Percentiles rank a stretch among this genome's conserved stretches.
These are phyloP conservation scores for Exophiala aquamarina DNA, from an alignment of 2,329 filamentous ascomycete genomes.

Conservation along the genomic window DNA sequence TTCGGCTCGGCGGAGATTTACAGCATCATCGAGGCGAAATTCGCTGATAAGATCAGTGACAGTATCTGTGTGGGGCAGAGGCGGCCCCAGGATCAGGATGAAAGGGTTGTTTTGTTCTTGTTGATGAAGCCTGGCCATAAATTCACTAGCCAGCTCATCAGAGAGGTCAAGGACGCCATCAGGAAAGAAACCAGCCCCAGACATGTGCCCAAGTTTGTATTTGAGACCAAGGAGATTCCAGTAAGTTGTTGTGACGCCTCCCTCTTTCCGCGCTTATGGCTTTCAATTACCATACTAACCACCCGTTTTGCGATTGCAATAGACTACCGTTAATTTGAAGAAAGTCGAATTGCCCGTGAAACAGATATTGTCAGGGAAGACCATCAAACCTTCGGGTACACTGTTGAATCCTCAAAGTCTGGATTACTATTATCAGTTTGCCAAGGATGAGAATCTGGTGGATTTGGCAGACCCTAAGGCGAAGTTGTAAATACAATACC, in stretches of 20 bases:
- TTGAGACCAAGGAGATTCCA: conserved; percentile 78
- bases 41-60: conserved; percentile 64
- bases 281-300: not conserved
- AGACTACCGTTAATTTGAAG: conserved; percentile 81
- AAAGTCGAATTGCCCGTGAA: conserved; percentile 85
- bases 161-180: conserved; percentile 64
- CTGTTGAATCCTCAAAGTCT: conserved; percentile 73
- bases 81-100: conserved; percentile 58
- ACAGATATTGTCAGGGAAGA: conserved; percentile 75
- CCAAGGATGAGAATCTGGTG: conserved; percentile 61
- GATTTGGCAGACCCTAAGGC: conserved; percentile 18
- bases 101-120: conserved; percentile 60
- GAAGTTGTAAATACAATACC: conserved; percentile 18
- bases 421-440: conserved; percentile 78
- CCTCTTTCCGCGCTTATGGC: no score
- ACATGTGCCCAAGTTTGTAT: conserved; percentile 76
- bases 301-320: not conserved
- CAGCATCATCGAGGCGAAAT: conserved; percentile 69
- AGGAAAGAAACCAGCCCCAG: conserved; percentile 65
- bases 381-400: conserved; percentile 73
- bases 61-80: conserved; percentile 80
- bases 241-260: conserved; percentile 40
- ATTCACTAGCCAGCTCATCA: conserved; percentile 58
- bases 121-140: conserved; percentile 58
- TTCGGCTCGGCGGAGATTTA: conserved; percentile 97